These are phyloP conservation scores for Exophiala mesophila DNA, from an alignment of 2,329 filamentous ascomycete species.

Conservation along the genomic window DNA sequence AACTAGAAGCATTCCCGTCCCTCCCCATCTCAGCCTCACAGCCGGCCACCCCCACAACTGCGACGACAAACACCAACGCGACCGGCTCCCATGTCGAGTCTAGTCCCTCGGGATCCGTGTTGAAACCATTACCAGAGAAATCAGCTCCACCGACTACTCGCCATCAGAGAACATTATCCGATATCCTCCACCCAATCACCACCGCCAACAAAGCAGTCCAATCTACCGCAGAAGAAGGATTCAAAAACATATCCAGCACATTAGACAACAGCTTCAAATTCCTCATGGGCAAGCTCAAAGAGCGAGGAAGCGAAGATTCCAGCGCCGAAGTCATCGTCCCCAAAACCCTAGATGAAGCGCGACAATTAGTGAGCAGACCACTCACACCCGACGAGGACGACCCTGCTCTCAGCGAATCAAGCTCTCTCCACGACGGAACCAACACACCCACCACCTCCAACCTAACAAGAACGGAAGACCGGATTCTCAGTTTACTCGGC, in stretches of 20 bases:
- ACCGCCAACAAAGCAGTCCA: slow-evolving; percentile 80
- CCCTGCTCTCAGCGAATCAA: slow-evolving; percentile 46
- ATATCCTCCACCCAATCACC: slow-evolving; percentile 78
- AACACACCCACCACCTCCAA: slow-evolving; percentile 29
- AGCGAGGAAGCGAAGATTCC: slow-evolving; percentile 52
- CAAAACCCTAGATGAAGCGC: slow-evolving; percentile 86
- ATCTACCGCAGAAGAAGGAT: slow-evolving; percentile 80
- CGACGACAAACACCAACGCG: slow-evolving; percentile 23
- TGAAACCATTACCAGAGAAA: slow-evolving; percentile 20
- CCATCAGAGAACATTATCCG: slow-evolving; percentile 73
- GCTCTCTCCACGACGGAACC: slow-evolving; percentile 40
- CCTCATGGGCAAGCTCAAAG: slow-evolving; percentile 79
- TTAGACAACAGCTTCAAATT: slow-evolving; percentile 92
- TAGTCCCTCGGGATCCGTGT: slow-evolving; percentile 23
- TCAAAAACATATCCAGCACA: slow-evolving; percentile 87
- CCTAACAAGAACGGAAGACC: slow-evolving; percentile 52
- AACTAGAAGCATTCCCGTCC: slow-evolving; percentile 24
- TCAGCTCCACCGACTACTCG: slow-evolving; percentile 35
- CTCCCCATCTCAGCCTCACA: slow-evolving; percentile 18
- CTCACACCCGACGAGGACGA: slow-evolving; percentile 45
- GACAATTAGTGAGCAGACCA: slow-evolving; percentile 70
- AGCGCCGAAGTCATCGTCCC: slow-evolving; percentile 55
- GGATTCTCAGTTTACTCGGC: slow-evolving; percentile 65
- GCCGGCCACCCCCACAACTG: slow-evolving; percentile 16
- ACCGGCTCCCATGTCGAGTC: slow-evolving; percentile 28